Evolutionary conservation across 176 grass and related monocot genomes (phyloP).

Genomic region (Miscanthus lutarioriparius): DNA sequence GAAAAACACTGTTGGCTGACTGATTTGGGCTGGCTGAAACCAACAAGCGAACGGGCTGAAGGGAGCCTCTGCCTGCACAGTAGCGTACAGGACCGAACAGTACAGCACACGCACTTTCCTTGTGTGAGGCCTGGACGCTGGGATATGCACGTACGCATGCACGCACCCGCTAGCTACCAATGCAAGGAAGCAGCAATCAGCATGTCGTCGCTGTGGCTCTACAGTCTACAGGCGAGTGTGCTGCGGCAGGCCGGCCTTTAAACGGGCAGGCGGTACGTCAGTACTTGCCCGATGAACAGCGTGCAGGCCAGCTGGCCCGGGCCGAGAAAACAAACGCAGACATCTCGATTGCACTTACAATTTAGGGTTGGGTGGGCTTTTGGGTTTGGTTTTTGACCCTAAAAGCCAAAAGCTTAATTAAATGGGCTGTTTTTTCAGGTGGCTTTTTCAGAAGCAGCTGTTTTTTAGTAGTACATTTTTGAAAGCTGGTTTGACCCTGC

Average conservation of each 20-base stretch:
- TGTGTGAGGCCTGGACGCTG: neutral
- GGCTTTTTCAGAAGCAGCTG: too few relatives aligned
- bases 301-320: neutral
- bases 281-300: conserved; percentile 17
- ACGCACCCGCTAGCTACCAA: neutral
- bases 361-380: too few relatives aligned
- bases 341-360: neutral
- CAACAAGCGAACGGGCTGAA: too few relatives aligned
- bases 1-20: too few relatives aligned
- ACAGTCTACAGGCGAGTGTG: neutral
- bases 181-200: neutral
- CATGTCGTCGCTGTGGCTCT: neutral
- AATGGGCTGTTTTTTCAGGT: too few relatives aligned
- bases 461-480: too few relatives aligned
- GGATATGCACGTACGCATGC: neutral
- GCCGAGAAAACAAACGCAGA: neutral
- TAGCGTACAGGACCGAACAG: neutral
- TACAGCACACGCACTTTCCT: neutral
- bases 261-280: conserved; percentile 15
- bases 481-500: too few relatives aligned
- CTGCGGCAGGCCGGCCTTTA: neutral
- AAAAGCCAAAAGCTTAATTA: too few relatives aligned
- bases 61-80: neutral
- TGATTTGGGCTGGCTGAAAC: too few relatives aligned
- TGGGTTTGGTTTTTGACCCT: too few relatives aligned